A percentile compares a stretch with the other conserved stretches of the same genome.
phyloP scores from a whole-genome alignment of 1,139 yeast species.

The Blastobotrys arbuscula region DNA sequence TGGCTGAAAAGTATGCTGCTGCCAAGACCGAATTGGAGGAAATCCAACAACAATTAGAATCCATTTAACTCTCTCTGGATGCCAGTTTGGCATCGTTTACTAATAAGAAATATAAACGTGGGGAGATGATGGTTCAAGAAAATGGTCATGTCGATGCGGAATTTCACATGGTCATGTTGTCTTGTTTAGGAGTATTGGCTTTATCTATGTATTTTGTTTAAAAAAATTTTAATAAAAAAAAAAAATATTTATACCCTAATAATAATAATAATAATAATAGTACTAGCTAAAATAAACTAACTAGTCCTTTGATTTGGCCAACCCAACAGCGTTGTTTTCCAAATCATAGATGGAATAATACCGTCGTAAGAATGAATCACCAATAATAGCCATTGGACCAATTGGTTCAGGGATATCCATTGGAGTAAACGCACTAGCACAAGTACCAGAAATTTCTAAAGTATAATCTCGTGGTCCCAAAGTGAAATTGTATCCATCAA shows the following conservation, averaged over 20 bases:
- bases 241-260: neutral
- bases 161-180: conserved; percentile 2
- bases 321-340: conserved; percentile 86
- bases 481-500: conserved; percentile 86
- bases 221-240: neutral
- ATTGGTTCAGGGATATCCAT: conserved; percentile 97
- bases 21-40: conserved; percentile 92
- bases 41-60: conserved; percentile 89
- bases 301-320: conserved; percentile 55
- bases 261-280: neutral
- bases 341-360: conserved; percentile 91
- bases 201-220: conserved; percentile 4
- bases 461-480: conserved; percentile 85
- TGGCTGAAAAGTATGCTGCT: conserved; percentile 69
- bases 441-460: conserved; percentile 86
- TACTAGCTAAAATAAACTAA: neutral
- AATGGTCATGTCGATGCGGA: neutral
- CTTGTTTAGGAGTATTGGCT: conserved; percentile 8
- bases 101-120: too few species aligned
- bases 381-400: conserved; percentile 92
- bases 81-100: neutral
- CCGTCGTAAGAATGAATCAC: conserved; percentile 94
- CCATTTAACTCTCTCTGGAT: conserved; percentile 47
- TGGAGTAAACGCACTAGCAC: conserved; percentile 94
- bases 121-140: too few species aligned